Evolutionary conservation across 2,329 filamentous ascomycete species (phyloP), one percentile per base, ranked within the genome.

Genomic region (Pseudocercospora pini-densiflorae): DNA sequence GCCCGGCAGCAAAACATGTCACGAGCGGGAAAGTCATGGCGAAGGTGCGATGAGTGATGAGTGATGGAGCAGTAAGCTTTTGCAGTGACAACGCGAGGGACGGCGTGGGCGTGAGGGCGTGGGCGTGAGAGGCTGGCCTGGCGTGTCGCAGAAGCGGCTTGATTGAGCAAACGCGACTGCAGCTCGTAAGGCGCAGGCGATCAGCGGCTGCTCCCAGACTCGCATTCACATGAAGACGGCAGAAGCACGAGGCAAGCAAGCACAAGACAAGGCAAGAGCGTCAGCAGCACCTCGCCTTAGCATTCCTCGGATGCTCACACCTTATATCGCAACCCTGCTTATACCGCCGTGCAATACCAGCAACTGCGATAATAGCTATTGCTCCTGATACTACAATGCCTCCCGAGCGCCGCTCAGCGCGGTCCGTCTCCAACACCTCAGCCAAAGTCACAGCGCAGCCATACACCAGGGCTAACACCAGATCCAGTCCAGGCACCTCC

Each of bases 321-420:
- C 59, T 62, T 64, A 61, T 55, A 63, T 49, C 58, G 23, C 45
- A 55, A 49, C 43, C 40, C 45, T 31, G 14, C 23, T 33, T 3
- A 31, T 47, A 62, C 40, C 57, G 23, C 53, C 24, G 33, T 36
- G 33, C 33, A 14, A 58, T 29, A 57, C 47, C 43, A 40, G 29
- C 29, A 9, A 31, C 29, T 7, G 29, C 29, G 29, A 24, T 57
- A 6, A 62, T 43, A 29, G 47, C 59, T 19, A 33, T 33, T 33
- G 19, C 63, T 27, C 24, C 49, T 40, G 33, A 43, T 47, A 23
- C 51, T 63, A 68, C 21, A 66, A 78, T 78, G 77, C 76, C 77
- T 59, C 73, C 76, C 14, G 67, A 71, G 29, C 74, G 76, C 59
- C 75, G 76, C 67, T 76, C 76, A 57, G 61, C 72, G 45, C 73